These are phyloP conservation scores for Colletotrichum sp. DNA, from an alignment of 2,329 filamentous ascomycete genomes.

Conservation along the genomic window DNA sequence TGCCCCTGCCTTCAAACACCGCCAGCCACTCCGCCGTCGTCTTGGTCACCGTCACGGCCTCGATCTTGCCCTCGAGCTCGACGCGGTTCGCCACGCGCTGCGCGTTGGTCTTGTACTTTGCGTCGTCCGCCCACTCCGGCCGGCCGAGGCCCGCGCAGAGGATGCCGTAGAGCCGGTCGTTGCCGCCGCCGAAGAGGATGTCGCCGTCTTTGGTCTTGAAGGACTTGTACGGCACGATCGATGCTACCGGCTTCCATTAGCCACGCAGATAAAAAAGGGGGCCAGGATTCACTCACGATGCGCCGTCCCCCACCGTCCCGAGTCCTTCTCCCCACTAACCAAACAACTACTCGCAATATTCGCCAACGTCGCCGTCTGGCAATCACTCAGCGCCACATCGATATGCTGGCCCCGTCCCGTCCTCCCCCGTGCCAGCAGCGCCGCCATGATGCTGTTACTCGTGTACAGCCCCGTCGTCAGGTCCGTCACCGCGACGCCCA, in stretches of 20 bases:
- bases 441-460: constrained; percentile 94
- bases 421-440: constrained; percentile 75
- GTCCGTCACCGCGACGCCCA: constrained; percentile 96
- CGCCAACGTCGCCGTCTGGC: constrained; percentile 91
- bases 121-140: constrained; percentile 64
- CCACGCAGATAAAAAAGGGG: too few relatives aligned
- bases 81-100: constrained; percentile 72
- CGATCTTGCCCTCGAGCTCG: constrained; percentile 80
- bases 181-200: constrained; percentile 74
- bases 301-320: constrained; percentile 92
- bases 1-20: constrained; percentile 84
- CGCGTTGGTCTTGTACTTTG: constrained; percentile 65
- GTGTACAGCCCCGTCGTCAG: constrained; percentile 95
- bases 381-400: constrained; percentile 89
- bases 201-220: constrained; percentile 78
- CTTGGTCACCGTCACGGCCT: constrained; percentile 73
- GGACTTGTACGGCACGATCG: constrained; percentile 92
- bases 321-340: constrained; percentile 85
- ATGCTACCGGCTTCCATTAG: constrained; percentile 58
- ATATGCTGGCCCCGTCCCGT: constrained; percentile 89
- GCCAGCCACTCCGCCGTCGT: constrained; percentile 90
- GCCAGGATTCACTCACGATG: constrained; percentile 73
- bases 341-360: constrained; percentile 94
- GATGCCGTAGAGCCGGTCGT: constrained; percentile 71
- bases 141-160: constrained; percentile 64